Conservation (phyloP, 805 yeast genomes). For the Saccharomyces jurei region DNA sequence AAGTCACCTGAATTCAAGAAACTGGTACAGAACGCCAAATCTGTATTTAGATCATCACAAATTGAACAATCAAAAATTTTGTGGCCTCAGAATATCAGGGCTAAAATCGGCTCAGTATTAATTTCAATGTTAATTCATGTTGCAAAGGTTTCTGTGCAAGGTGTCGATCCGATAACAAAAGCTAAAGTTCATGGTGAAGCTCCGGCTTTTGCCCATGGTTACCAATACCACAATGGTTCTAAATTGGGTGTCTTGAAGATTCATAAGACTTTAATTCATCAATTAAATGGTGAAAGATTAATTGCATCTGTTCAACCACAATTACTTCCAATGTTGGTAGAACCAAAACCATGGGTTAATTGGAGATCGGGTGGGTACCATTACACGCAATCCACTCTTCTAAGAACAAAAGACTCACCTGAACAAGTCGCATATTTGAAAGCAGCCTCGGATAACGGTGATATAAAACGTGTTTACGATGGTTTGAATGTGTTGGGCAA, state of each 20-base stretch:
- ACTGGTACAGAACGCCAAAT: slow-evolving; percentile 33
- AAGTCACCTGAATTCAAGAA: slow-evolving; percentile 37
- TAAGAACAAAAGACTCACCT: slow-evolving; percentile 76
- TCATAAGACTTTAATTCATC: slow-evolving; percentile 59
- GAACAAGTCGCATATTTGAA: slow-evolving; percentile 84
- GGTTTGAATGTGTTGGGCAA: slow-evolving; percentile 82
- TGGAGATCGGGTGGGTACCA: slow-evolving; percentile 82
- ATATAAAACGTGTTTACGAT: slow-evolving; percentile 56
- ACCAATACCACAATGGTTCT: slow-evolving; percentile 71
- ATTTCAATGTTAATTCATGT: slow-evolving; percentile 68
- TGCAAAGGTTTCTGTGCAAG: slow-evolving; percentile 74
- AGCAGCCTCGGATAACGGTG: slow-evolving; percentile 69
- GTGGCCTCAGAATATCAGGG: slow-evolving; percentile 52
- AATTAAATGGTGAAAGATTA: slow-evolving; percentile 57
- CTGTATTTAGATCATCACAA: slow-evolving; percentile 32
- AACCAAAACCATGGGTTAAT: slow-evolving; percentile 82
- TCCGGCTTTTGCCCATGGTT: slow-evolving; percentile 87
- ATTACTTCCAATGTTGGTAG: slow-evolving; percentile 81
- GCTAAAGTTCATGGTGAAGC: slow-evolving; percentile 59
- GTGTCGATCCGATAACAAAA: slow-evolving; percentile 73
- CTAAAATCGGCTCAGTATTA: slow-evolving; percentile 76
- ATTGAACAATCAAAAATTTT: slow-evolving; percentile 32
- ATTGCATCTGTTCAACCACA: slow-evolving; percentile 74
- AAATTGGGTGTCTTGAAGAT: slow-evolving; percentile 74
- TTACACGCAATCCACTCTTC: slow-evolving; percentile 51